Percentiles rank a stretch among this genome's conserved stretches.
These are phyloP conservation scores for Bipolaris oryzae DNA, from an alignment of 2,329 filamentous ascomycete species.

Conservation along the genomic window DNA sequence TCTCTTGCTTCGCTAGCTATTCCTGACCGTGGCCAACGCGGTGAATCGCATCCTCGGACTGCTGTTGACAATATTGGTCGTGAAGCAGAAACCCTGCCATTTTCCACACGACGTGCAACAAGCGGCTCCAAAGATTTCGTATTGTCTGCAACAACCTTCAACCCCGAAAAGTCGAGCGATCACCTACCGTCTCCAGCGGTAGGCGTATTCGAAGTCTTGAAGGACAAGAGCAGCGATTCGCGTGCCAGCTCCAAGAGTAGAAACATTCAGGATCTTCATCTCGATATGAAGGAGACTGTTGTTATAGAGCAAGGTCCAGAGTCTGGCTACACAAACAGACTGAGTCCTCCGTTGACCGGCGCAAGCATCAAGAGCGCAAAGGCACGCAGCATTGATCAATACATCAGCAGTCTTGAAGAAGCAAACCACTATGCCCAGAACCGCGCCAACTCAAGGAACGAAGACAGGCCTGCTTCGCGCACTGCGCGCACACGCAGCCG, in stretches of 20 bases:
- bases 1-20: constrained; percentile 43
- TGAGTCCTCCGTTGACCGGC: constrained; percentile 54
- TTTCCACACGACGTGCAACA: constrained; percentile 41
- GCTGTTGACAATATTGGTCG: constrained; percentile 49
- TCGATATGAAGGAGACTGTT: constrained; percentile 53
- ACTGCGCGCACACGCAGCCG: constrained; percentile 55
- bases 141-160: constrained; percentile 47
- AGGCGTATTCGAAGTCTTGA: constrained; percentile 66
- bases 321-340: constrained; percentile 56
- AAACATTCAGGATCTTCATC: constrained; percentile 73
- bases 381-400: constrained; percentile 75
- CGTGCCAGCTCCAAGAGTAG: constrained; percentile 77
- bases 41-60: constrained; percentile 39
- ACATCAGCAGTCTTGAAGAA: constrained; percentile 83
- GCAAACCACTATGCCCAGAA: constrained; percentile 65
- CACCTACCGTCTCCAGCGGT: constrained; percentile 69
- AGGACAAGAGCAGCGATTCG: constrained; percentile 66
- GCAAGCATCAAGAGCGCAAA: constrained; percentile 64
- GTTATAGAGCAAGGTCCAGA: constrained; percentile 43
- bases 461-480: constrained; percentile 55
- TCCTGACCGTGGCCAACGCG: constrained; percentile 44
- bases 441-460: constrained; percentile 48
- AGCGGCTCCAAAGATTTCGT: constrained; percentile 65
- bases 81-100: constrained; percentile 50
- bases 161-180: constrained; percentile 35